Evolutionary conservation across 225 moss, liverwort and hornwort genomes (phyloP), one percentile per base, ranked within the genome.

Genomic region (Physcomitrium patens): DNA sequence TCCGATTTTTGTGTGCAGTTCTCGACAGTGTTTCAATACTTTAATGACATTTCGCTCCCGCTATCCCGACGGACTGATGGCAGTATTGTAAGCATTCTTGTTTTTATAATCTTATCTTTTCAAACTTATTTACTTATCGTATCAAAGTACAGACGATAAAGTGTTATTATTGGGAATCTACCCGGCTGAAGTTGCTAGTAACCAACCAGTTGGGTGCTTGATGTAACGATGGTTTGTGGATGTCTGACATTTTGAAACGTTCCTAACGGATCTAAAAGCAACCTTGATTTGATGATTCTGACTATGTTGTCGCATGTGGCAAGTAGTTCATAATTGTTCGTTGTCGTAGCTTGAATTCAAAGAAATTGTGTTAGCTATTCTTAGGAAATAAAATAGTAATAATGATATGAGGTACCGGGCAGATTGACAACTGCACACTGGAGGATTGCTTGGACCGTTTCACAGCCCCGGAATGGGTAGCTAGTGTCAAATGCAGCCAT

Each of bases 381-480:
- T 78, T 50, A 68, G 64, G 56, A 53, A 50, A 75, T 78, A 64
- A 14, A 74, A 67, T 72, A 72, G 74, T 64, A 48, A 37, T 62
- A 77, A 43, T 72, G 66, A 67, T 62, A 26, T 81, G 79, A 63
- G 78, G 64, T 43, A 78, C 82, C 90, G 81, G 76, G 70, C 91
- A 96, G 96, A 82, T 88, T 74, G 72, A 76, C 70, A 89, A 75
- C 66, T 96, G 94, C 84, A 89, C 92, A 26, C 84, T 96, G 78
- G 96, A 94, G 85, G 88, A 86, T 83, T 96, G 92, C 89, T 80
- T 96, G 72, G 91, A 92, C 78, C 84, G 86, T 27, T 96, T 92
- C 81, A 94, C 96, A 54, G 82, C 90, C 70, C 89, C 89, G 77
- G 96, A 96, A 73, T 89, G 86, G 94, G 89, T 94, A 78, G 94